Percentiles rank a stretch among this genome's conserved stretches.
Conservation (phyloP, 2,329 filamentous ascomycete species). For the Teratosphaeriaceae sp. region DNA sequence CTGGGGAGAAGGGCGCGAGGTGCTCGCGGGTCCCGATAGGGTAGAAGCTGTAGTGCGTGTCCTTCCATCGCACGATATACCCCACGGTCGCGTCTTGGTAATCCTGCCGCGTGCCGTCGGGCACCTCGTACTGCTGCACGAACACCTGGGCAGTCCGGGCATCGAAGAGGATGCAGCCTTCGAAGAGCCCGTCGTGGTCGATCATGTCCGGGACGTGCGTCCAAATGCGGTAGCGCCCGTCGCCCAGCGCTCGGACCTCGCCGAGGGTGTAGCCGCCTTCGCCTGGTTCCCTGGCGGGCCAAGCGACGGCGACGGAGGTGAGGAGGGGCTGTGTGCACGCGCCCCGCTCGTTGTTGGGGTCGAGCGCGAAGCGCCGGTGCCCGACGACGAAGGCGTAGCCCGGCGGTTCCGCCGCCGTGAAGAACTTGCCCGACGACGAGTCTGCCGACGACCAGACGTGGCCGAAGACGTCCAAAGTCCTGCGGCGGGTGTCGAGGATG, state of each 20-base stretch:
- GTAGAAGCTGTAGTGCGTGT: too few species aligned
- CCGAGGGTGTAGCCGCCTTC: too few species aligned
- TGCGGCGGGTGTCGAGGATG: not conserved
- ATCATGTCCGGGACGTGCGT: too few species aligned
- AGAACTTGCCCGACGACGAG: not conserved
- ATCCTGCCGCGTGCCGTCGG: not conserved
- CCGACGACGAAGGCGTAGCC: not conserved
- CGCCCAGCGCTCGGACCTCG: too few species aligned
- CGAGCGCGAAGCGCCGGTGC: not conserved
- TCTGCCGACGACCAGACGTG: not conserved
- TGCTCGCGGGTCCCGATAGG: too few species aligned
- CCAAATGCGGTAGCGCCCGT: too few species aligned
- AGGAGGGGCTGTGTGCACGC: too few species aligned
- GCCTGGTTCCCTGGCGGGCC: too few species aligned
- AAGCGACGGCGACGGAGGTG: too few species aligned
- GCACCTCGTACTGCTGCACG: not conserved
- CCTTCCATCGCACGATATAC: too few species aligned
- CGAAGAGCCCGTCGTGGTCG: too few species aligned
- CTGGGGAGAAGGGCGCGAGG: too few species aligned
- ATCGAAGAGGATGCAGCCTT: not conserved
- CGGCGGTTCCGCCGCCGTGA: not conserved
- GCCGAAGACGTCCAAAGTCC: not conserved
- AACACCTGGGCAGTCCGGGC: not conserved
- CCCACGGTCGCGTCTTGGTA: not conserved
- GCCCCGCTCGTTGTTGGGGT: not conserved